Conservation (phyloP, 78 protist genomes). For the Emiliania huxleyi region DNA sequence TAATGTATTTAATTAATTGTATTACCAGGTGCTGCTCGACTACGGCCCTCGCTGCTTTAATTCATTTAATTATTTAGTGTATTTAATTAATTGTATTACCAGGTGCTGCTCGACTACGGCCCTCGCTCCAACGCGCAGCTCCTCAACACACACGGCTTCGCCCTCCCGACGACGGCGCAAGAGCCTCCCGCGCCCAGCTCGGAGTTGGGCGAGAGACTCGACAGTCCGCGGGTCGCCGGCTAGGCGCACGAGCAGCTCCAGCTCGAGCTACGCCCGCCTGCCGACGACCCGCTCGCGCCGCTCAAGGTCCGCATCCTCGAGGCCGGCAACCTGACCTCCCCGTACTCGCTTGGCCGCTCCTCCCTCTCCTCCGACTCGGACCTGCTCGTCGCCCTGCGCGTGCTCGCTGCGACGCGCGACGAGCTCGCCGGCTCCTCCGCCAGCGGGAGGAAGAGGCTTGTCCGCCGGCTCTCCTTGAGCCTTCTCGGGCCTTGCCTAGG, state of each 20-base stretch:
- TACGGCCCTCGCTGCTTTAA: no score
- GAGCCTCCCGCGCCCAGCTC: no score
- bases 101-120: constrained; percentile 14
- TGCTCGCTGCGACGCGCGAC: not conserved
- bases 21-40: no score
- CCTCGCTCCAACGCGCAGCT: not conserved
- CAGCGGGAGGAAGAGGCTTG: no score
- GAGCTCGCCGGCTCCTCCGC: not conserved
- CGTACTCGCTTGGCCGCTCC: not conserved
- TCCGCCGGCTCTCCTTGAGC: no score
- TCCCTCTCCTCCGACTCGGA: not conserved
- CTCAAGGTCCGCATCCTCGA: not conserved
- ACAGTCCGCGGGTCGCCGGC: no score
- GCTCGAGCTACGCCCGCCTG: not conserved
- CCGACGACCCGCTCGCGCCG: not conserved
- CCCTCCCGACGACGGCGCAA: not conserved
- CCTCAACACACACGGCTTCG: not conserved
- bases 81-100: no score
- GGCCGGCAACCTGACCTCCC: not conserved
- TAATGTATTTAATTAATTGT: no score
- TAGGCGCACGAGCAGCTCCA: not conserved
- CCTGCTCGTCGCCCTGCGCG: not conserved
- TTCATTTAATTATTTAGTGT: no score
- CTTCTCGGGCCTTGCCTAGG: no score
- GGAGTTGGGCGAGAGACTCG: no score